Percentiles rank a stretch among this genome's conserved stretches.
Conservation (phyloP, 2,329 filamentous ascomycete species). For the Alternaria postmessia region DNA sequence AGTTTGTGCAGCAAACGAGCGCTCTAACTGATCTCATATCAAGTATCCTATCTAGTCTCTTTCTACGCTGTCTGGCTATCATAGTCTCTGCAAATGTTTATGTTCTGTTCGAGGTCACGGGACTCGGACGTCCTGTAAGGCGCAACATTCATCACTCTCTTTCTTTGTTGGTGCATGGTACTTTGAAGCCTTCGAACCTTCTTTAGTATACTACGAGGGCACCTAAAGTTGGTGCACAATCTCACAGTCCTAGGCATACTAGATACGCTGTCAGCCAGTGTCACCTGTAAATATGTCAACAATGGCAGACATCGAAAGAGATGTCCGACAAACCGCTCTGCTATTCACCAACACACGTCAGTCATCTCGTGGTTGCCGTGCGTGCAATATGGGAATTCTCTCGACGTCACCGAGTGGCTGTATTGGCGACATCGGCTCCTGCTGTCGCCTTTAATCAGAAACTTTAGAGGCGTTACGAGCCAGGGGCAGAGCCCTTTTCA, state of each 20-base stretch:
- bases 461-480: not conserved
- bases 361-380: not conserved
- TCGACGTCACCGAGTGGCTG: not conserved
- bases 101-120: too few species aligned
- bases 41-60: accelerated
- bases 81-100: not conserved
- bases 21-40: accelerated
- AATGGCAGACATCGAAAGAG: not conserved
- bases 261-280: not conserved
- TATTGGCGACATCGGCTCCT: not conserved
- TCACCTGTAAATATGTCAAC: too few species aligned
- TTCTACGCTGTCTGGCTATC: not conserved
- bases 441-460: not conserved
- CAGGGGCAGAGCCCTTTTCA: not conserved
- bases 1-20: not conserved
- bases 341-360: not conserved
- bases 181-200: too few species aligned
- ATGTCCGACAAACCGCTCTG: not conserved
- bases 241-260: accelerated
- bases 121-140: too few species aligned
- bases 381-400: accelerated
- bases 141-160: too few species aligned
- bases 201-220: too few species aligned
- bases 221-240: too few species aligned
- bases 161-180: too few species aligned